Base-by-base conservation (phyloP, 305 asterid genomes). In the Fraxinus velutina region DNA sequence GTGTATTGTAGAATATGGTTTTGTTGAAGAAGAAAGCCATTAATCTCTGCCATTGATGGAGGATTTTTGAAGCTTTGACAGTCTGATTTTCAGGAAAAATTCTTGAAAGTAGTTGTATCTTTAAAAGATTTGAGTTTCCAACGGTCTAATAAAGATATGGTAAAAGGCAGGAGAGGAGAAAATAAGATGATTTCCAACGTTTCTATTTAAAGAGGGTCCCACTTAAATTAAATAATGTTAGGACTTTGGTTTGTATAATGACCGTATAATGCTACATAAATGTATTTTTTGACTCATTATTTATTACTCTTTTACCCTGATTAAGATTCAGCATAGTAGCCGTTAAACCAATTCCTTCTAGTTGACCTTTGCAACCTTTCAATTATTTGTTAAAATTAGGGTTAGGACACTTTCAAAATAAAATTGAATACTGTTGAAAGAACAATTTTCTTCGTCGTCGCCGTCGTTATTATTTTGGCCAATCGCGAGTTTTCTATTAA, bases 131-230 rank as follows among this genome's bases (percentile, higher is more conserved):
- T 17, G 85, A 42, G 84, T 27, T 85, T 83, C 17, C 91, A 92
- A 91, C 97, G 96, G 97, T 93, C 96, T 82, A 73, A 89, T 87
- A 82, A 83, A 86, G 77, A 74, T 66, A 72, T 83, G 84, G 87
- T 68, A 81, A 30, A 77, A 81, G 55, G 55, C 77, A 62, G 55
- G 82, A 50, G 60, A 12, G 64, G 33, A 8, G 79, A 17, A 82
- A 44, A 50, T 39, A 36, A 77, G 68, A 57, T 77, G 47, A 72
- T 19, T 84, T 83, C 84, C 84, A 92, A 91, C 97, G 94, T 92
- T 92, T 88, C 72, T 82, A 86, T 84, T 92, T 86, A 64, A 80
- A 68, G 88, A 88, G 89, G 92, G 93, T 64, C 89, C 88, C 77
- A 55, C 57, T 29, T 24, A 34, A 52, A 62, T 60, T 27, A 17